Percentiles rank a stretch among this genome's conserved stretches.
These are phyloP conservation scores for Penicillium sp. DNA, from an alignment of 2,329 filamentous ascomycete species.

Conservation along the genomic window DNA sequence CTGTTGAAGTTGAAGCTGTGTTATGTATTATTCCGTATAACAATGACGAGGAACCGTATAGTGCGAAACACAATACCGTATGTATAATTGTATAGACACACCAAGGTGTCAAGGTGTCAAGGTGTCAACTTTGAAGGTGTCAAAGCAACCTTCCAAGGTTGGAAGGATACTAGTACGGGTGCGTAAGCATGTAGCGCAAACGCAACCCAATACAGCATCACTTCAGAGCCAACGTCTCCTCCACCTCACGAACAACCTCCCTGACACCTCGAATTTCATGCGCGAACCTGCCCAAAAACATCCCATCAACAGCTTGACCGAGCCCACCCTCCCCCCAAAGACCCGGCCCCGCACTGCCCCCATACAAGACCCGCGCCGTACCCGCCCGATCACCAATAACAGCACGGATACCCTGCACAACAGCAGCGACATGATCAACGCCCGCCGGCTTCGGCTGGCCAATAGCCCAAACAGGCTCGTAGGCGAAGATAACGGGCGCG, in stretches of 20 bases:
- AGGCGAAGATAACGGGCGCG: constrained; percentile 66
- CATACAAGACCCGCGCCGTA: constrained; percentile 64
- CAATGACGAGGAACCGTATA: constrained; percentile 18
- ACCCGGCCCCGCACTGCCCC: constrained; percentile 72
- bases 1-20: neutral
- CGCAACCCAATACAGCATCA: neutral
- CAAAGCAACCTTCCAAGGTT: neutral
- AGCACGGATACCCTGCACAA: constrained; percentile 55
- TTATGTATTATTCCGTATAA: constrained; percentile 15
- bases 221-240: constrained; percentile 31
- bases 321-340: constrained; percentile 48
- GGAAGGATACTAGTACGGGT: too few species aligned
- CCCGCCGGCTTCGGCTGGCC: constrained; percentile 63
- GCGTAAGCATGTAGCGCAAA: neutral
- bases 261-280: constrained; percentile 65
- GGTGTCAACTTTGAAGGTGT: neutral
- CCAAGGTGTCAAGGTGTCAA: neutral
- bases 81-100: neutral
- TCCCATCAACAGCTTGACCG: constrained; percentile 66
- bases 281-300: constrained; percentile 73
- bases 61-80: constrained; percentile 14
- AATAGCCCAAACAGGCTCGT: constrained; percentile 86
- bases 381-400: constrained; percentile 49
- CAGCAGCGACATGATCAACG: constrained; percentile 62
- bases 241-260: constrained; percentile 64